Base-by-base conservation (phyloP, 768 basidiomycete species). In the Pulveroboletus sp. region DNA sequence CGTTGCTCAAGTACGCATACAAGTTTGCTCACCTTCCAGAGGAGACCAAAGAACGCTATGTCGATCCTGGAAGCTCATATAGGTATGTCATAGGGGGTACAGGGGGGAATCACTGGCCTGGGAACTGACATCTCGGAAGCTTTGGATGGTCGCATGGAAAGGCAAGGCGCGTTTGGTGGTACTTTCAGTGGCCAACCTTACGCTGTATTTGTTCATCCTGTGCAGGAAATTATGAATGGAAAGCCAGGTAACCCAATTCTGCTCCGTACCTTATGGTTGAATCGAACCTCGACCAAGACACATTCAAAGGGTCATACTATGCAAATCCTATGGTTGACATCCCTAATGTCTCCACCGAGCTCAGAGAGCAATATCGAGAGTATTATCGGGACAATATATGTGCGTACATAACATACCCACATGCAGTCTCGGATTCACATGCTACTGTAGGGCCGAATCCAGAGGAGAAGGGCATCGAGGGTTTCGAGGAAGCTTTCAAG, bases 71-170 rank as follows among this genome's bases (percentile, higher is more conserved):
- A 21, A 87, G 83, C 57, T 80, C 77, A 48, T 97, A 91, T 62
- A 88, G 88, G 87, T 87, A 52, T 43, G 77, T 63, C 20, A 14
- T 20, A n/a, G 17, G 23, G 5, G n/a, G 3, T 23, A n/a, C 16
- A 49, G 31, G n/a, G n/a, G n/a, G n/a, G n/a, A n/a, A 21, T 20
- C 5, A 10, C 19, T 24, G 1, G 27, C 27, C 23, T 19, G 21
- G n/a, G 33, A 20, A 19, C 20, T 49, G 29, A 59, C 6, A 40
- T 43, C 3, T 10, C 32, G 16, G 40, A 53, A 89, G 86, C 64
- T 97, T 94, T 67, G 95, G 95, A n/a, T 98, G 95, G 95, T 90
- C 87, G 37, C 90, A 95, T 69, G 95, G 95, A 46, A 97, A 97
- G 77, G 88, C 84, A 57, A 43, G 63, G 52, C 14, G 25, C 10